Evolutionary conservation across 495 filamentous ascomycete species (phyloP).

Genomic region (Bombardia bombarda): DNA sequence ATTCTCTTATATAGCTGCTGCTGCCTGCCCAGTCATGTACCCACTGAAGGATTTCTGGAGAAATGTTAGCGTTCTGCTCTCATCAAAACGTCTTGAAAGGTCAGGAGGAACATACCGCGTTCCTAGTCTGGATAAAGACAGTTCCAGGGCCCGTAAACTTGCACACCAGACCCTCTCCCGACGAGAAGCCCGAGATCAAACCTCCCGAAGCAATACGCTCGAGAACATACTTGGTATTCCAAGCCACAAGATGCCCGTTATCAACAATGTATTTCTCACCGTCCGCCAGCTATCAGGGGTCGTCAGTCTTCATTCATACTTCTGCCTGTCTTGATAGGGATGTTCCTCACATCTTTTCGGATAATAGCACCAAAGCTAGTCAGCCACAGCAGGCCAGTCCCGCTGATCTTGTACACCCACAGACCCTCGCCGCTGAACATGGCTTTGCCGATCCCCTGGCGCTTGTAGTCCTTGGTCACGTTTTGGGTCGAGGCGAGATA

Average conservation of each 20-base stretch:
- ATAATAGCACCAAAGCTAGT: conserved; percentile 93
- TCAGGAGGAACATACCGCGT: conserved; percentile 59
- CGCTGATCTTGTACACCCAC: conserved; percentile 82
- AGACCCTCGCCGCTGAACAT: conserved; percentile 91
- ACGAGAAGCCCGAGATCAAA: conserved; percentile 68
- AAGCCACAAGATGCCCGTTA: conserved; percentile 93
- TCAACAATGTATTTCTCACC: conserved; percentile 87
- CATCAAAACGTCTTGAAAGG: neutral
- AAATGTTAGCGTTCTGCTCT: conserved; percentile 8
- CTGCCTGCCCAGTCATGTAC: conserved; percentile 37
- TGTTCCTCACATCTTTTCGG: conserved; percentile 68
- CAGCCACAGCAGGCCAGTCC: conserved; percentile 74
- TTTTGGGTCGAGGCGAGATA: conserved; percentile 74
- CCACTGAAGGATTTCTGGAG: conserved; percentile 34
- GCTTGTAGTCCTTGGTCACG: conserved; percentile 73
- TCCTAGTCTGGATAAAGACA: conserved; percentile 89
- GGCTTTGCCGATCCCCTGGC: conserved; percentile 80
- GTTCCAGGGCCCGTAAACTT: conserved; percentile 90
- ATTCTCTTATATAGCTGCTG: conserved; percentile 5
- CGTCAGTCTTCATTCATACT: too few species aligned
- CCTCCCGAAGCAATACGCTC: conserved; percentile 86
- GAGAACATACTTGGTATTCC: conserved; percentile 91
- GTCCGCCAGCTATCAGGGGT: conserved; percentile 56
- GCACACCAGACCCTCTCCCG: conserved; percentile 85
- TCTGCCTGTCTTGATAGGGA: too few species aligned